Evolutionary conservation across 352 stramenopile genomes (phyloP).

Genomic region (Globisporangium ultimum): DNA sequence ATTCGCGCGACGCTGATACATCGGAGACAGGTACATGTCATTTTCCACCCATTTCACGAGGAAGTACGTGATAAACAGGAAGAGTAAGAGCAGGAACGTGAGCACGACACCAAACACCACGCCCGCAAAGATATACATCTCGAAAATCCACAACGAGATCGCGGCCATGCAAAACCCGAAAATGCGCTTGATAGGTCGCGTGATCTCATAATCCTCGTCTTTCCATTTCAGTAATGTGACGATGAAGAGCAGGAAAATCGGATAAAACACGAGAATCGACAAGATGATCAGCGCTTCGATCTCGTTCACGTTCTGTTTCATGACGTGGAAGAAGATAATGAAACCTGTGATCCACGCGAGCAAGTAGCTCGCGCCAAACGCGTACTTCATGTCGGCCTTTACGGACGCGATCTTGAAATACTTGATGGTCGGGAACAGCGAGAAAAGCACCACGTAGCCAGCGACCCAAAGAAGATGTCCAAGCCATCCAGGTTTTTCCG

Average conservation of each 20-base stretch:
- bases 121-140: conserved; percentile 73
- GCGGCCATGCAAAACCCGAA: conserved; percentile 26
- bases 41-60: conserved; percentile 84
- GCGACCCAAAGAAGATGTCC: conserved; percentile 72
- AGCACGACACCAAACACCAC: conserved; percentile 52
- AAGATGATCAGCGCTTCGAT: conserved; percentile 76
- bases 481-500: conserved; percentile 61
- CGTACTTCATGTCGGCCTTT: conserved; percentile 56
- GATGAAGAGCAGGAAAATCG: conserved; percentile 67
- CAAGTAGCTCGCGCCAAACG: conserved; percentile 43
- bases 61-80: conserved; percentile 74
- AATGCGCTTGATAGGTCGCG: conserved; percentile 36
- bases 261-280: conserved; percentile 76
- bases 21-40: conserved; percentile 70
- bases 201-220: conserved; percentile 67
- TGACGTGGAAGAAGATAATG: conserved; percentile 63
- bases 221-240: conserved; percentile 77
- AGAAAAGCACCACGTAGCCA: conserved; percentile 64
- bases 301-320: conserved; percentile 57
- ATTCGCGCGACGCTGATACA: conserved; percentile 52
- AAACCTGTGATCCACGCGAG: conserved; percentile 70
- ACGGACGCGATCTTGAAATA: conserved; percentile 68
- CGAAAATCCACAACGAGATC: conserved; percentile 66
- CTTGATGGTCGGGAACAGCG: conserved; percentile 67
- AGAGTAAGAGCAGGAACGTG: conserved; percentile 55